phyloP scores from a whole-genome alignment of 805 yeast species.

The Komagataella ulmi region DNA sequence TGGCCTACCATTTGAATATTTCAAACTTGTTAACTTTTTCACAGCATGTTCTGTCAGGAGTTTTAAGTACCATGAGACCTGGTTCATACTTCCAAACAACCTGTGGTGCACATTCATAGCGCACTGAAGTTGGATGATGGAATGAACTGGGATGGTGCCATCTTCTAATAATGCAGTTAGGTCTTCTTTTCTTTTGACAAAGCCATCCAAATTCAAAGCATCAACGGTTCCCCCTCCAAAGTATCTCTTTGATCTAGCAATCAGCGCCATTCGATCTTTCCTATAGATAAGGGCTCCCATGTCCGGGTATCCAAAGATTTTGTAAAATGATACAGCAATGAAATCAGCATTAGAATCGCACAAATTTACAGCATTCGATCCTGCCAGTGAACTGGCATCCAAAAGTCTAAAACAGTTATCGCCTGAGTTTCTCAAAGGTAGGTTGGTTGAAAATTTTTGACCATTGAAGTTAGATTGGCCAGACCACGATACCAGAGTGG shows the following conservation, averaged over 20 bases:
- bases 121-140: slow-evolving; percentile 19
- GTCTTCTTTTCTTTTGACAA: slow-evolving; percentile 9
- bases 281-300: slow-evolving; percentile 26
- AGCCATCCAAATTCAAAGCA: slow-evolving; percentile 14
- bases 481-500: slow-evolving; percentile 23
- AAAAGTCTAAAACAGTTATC: slow-evolving; percentile 14
- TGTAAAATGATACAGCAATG: slow-evolving; percentile 26
- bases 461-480: slow-evolving; percentile 33
- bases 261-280: slow-evolving; percentile 8
- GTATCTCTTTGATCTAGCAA: slow-evolving; percentile 16
- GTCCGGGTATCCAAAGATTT: slow-evolving; percentile 32
- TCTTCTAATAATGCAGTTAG: slow-evolving; percentile 21
- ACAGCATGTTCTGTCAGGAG: slow-evolving; percentile 14
- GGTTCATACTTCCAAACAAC: slow-evolving; percentile 18
- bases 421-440: slow-evolving; percentile 5
- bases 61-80: slow-evolving; percentile 15
- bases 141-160: slow-evolving; percentile 30
- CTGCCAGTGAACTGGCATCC: slow-evolving; percentile 23
- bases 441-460: slow-evolving; percentile 16
- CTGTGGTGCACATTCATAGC: slow-evolving; percentile 19
- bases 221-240: slow-evolving; percentile 38
- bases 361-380: slow-evolving; percentile 22
- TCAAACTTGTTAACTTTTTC: slow-evolving; percentile 8
- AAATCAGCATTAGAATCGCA: slow-evolving; percentile 17
- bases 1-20: slow-evolving; percentile 9